Base-by-base conservation (phyloP, 2,329 filamentous ascomycete species). In the Sphaceloma murrayae region DNA sequence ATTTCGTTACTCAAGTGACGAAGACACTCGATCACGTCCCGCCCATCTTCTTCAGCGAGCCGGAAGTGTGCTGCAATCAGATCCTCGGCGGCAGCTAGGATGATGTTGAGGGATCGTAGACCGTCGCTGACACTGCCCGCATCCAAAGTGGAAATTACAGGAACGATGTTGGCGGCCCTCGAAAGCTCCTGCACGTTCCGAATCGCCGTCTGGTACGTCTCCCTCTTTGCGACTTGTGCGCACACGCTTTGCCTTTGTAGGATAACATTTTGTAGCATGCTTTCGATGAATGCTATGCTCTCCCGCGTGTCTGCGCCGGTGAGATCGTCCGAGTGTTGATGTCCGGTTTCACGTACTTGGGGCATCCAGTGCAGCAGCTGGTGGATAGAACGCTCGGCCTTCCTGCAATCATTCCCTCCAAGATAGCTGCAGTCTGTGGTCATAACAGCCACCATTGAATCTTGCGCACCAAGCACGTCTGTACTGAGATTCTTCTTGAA, bases 201-300 rank as follows among this genome's bases (percentile, higher is more conserved):
- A 2, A 70, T 59, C 1, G 63, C 50, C 2, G 50, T 51, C 13
- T 65, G 57, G 4, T 78, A 61, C 10, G 56, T 56, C 9, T 56
- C 53, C 8, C 38, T 36, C n/a, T 24, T 29, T 4, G 31, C 18
- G 10, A 34, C 19, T 2, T 38, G 19, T 7, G 24, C 52, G 31
- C 67, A 62, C 24, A 81, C 63, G 4, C 65, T 61, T 34, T 60
- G 61, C 47, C 81, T 71, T 58, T 88, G 83, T 3, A 67, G 63
- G 9, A 85, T 57, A 1, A 75, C 60, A n/a, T 78, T 65, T 48
- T 80, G 72, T 21, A 96, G 67, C 48, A 95, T 72, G 18, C 88
- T 86, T 59, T 98, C 91, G n/a, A 95, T 67, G 51, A 85, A 85
- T 0, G 86, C 86, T 38, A 84, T 74, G 58, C 86, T 88, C 56